Base-by-base conservation (phyloP, 495 filamentous ascomycete genomes). In the Cairneyella variabilis region DNA sequence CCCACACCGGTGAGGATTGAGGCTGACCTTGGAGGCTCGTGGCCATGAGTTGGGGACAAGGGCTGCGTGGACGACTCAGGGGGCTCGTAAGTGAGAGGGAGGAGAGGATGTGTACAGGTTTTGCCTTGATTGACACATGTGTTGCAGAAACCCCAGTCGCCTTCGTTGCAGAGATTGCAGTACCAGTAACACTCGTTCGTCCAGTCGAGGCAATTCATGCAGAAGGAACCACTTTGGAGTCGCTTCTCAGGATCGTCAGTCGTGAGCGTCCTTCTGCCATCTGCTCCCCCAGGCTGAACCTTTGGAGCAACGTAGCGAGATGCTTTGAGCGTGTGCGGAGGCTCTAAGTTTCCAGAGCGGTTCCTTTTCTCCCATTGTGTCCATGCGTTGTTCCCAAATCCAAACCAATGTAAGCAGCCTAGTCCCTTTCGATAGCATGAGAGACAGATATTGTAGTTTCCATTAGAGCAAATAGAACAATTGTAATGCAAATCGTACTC, bases 81-180 rank as follows among this genome's bases (percentile, higher is more conserved):
- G n/a, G 62, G 62, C 34, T 54, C 56, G 48, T 76, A 77, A 6
- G 67, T 63, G 10, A 91, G 69, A 2, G 90, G 87, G 1, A 92
- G 71, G 0, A 96, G 70, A 0, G 83, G 71, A 61, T 96, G 91
- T 0, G 82, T 87, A 69, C 91, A 96, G 57, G 80, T 83, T 38
- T 74, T 74, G 11, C 84, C 88, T 66, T 82, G 81, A 40, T 88
- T 89, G 23, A 95, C 88, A 62, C 91, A 96, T 51, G 68, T 63
- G 54, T 85, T 85, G 69, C 91, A 96, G 61, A 88, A 96, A 0
- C 91, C 91, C 91, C 90, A 96, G 61, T 91, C 90, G 22, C 88
- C 90, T 48, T 91, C 84, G 60, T 95, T 95, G 68, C 91, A 96
- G 32, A 73, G 58, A 49, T 81, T 79, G 66, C 91, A 96, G 53